These are phyloP conservation scores for Thraustochytrium sp. DNA, from an alignment of 352 stramenopile genomes.

Conservation along the genomic window DNA sequence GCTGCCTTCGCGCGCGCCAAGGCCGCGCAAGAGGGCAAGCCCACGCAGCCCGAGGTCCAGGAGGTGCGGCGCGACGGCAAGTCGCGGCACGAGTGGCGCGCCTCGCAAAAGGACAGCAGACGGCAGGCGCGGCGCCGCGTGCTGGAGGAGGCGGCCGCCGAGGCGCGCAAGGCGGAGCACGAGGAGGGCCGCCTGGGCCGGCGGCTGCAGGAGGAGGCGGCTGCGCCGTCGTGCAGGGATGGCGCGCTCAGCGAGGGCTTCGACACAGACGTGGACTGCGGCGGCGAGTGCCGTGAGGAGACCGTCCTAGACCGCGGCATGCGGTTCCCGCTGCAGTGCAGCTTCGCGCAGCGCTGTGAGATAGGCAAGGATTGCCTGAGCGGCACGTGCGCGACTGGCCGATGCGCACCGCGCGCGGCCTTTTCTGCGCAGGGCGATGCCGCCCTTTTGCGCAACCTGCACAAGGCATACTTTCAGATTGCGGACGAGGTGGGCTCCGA, in stretches of 20 bases:
- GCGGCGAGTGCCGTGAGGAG: background rate
- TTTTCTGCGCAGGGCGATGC: background rate
- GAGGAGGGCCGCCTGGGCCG: background rate
- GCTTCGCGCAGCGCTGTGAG: conserved; percentile 8
- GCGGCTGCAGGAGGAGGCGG: background rate
- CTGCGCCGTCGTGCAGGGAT: background rate
- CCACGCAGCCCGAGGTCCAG: background rate
- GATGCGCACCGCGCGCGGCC: background rate
- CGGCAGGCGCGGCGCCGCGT: background rate
- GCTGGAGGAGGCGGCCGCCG: background rate
- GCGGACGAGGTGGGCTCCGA: background rate
- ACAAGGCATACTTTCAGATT: conserved; percentile 1
- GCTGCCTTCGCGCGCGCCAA: background rate
- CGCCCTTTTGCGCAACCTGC: background rate
- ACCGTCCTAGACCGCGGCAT: background rate
- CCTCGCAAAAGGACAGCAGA: background rate
- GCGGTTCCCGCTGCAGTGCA: background rate
- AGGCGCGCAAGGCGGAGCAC: background rate
- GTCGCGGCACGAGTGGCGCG: background rate
- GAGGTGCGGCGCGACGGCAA: background rate
- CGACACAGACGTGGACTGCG: conserved; percentile 28
- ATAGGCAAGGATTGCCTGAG: background rate
- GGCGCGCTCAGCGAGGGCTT: background rate
- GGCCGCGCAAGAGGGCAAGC: background rate
- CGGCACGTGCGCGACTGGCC: background rate